Evolutionary conservation across 306 rosid genomes (phyloP).

Genomic region (Purshia tridentata): DNA sequence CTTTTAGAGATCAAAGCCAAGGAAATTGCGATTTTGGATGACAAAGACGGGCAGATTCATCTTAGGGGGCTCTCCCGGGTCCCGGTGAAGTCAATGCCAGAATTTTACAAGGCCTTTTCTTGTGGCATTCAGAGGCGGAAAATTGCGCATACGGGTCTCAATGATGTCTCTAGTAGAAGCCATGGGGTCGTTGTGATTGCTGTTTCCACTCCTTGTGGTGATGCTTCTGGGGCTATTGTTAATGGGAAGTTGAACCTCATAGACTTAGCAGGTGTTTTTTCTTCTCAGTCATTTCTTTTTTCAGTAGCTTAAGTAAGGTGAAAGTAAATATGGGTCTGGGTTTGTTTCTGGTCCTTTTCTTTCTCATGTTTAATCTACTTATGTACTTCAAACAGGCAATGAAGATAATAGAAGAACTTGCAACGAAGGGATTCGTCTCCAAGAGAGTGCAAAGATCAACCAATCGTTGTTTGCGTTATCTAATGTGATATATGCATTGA

Average conservation of each 20-base stretch:
- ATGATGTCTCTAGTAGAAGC: slow-evolving; percentile 93
- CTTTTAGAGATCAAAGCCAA: slow-evolving; percentile 74
- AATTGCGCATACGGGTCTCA: slow-evolving; percentile 80
- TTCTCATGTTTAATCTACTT: neutral
- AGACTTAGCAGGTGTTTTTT: slow-evolving; percentile 79
- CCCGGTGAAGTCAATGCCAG: slow-evolving; percentile 56
- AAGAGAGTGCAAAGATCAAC: slow-evolving; percentile 94
- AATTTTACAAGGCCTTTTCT: slow-evolving; percentile 57
- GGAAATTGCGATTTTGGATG: slow-evolving; percentile 78
- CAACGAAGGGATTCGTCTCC: slow-evolving; percentile 88
- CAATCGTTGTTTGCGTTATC: slow-evolving; percentile 90
- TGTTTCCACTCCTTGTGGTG: slow-evolving; percentile 49
- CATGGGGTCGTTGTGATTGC: slow-evolving; percentile 87
- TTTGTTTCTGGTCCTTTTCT: neutral
- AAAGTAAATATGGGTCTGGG: slow-evolving; percentile 9
- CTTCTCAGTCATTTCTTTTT: slow-evolving; percentile 2
- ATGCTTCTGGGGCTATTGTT: slow-evolving; percentile 33
- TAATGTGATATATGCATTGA: slow-evolving; percentile 88
- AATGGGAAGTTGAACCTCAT: slow-evolving; percentile 89
- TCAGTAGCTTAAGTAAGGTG: neutral
- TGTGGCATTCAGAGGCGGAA: slow-evolving; percentile 73
- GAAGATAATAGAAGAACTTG: slow-evolving; percentile 92
- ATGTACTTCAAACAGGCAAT: slow-evolving; percentile 56
- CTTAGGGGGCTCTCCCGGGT: slow-evolving; percentile 73
- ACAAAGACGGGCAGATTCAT: slow-evolving; percentile 83